Evolutionary conservation across 106 monocot genomes (phyloP), one percentile per base, ranked within the genome.

Genomic region (Cymbidium sinense): DNA sequence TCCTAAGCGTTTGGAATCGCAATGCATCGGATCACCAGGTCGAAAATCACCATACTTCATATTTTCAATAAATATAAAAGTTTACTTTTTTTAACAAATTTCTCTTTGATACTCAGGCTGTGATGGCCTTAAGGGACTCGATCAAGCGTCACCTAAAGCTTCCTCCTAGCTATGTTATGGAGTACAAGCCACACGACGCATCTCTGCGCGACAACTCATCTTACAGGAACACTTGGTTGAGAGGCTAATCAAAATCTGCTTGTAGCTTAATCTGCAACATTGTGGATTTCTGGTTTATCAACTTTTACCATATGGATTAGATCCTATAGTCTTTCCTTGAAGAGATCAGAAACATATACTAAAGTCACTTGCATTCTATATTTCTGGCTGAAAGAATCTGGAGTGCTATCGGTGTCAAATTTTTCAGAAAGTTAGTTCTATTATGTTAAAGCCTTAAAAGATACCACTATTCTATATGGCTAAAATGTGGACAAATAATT

Each of bases 131-230:
- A 41, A 90, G 90, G 73, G 94, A 94, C 75, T 94, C 98, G 2
- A 98, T 98, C 20, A 98, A 98, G 79, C 81, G 98, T 39, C 94
- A 98, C 51, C 80, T 98, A 34, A 94, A 92, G 83, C 90, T 98
- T 76, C 98, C 98, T 4, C 84, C 84, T 8, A 89, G 92, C 83
- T 98, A 98, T 76, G 33, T 94, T 15, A 98, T 98, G 94, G 98
- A 98, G 70, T 98, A 98, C 86, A 98, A 98, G 84, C 80, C 94
- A 18, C 98, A 98, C 54, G 89, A 90, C 83, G 94, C 90, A 52
- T 98, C 98, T 34, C 82, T 94, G 21, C 94, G 98, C 7, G 98
- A 98, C 67, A 83, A 98, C 72, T 96, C 96, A 1, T 98, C 98
- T 0, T 98, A 98, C 78, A 83, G 98, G 58, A 94, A 98, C 69